Percentiles rank a stretch among this genome's conserved stretches.
Evolutionary conservation across 495 filamentous ascomycete species (phyloP).

Genomic region (Cercophora scortea): DNA sequence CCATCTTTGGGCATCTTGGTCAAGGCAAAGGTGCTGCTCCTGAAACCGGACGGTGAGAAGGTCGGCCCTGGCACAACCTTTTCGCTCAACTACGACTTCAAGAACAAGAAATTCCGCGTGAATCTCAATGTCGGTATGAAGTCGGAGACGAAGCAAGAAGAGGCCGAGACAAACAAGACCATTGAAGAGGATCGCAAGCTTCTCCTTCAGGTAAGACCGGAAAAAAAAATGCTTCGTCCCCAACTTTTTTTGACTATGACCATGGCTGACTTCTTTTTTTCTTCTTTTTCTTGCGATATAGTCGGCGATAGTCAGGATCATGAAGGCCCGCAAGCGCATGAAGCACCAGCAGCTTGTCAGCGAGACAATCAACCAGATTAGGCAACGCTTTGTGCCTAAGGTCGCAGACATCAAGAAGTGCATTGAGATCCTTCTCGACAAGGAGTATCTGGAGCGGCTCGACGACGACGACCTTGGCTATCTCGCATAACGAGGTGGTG

Average conservation of each 20-base stretch:
- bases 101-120: slow-evolving; percentile 93
- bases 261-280: slow-evolving; percentile 12
- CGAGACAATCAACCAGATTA: slow-evolving; percentile 92
- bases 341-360: slow-evolving; percentile 89
- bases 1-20: slow-evolving; percentile 74
- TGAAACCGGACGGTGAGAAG: slow-evolving; percentile 63
- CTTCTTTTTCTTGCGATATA: slow-evolving; percentile 30
- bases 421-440: slow-evolving; percentile 97
- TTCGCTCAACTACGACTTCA: slow-evolving; percentile 85
- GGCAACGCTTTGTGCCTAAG: slow-evolving; percentile 87
- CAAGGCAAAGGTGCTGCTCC: slow-evolving; percentile 79
- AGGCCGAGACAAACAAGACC: slow-evolving; percentile 96
- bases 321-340: slow-evolving; percentile 99
- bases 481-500: slow-evolving; percentile 56
- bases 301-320: slow-evolving; percentile 98
- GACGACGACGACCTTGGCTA: slow-evolving; percentile 93
- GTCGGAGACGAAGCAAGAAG: slow-evolving; percentile 88
- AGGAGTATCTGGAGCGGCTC: slow-evolving; percentile 94
- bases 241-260: neutral
- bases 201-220: slow-evolving; percentile 77
- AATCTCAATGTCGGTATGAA: slow-evolving; percentile 95
- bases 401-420: slow-evolving; percentile 97
- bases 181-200: slow-evolving; percentile 98
- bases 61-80: slow-evolving; percentile 68
- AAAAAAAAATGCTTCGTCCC: neutral